Conservation (phyloP, 2,329 filamentous ascomycete genomes). For the Sordariomycetes sp. region DNA sequence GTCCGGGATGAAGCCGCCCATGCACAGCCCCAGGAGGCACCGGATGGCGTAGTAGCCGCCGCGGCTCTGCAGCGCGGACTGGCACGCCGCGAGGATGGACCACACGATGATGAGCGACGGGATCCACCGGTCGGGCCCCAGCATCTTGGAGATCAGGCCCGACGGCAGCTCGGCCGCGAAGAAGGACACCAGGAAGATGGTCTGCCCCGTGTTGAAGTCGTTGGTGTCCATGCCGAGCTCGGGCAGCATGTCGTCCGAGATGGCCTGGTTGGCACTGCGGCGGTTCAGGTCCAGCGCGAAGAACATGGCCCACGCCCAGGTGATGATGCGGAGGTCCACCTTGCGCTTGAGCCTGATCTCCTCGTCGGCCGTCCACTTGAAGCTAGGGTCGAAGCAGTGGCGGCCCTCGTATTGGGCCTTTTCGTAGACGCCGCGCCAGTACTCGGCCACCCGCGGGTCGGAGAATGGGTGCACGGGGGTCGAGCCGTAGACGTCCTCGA, state of each 20-base stretch:
- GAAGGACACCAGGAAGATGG: constrained; percentile 42
- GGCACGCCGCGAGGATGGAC: constrained; percentile 26
- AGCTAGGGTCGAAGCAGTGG: constrained; percentile 41
- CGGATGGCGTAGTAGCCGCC: constrained; percentile 28
- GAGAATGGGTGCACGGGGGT: constrained; percentile 26
- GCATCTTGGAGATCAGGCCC: constrained; percentile 42
- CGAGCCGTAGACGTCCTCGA: neutral
- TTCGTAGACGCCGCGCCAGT: constrained; percentile 43
- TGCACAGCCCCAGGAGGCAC: constrained; percentile 31
- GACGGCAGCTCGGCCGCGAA: constrained; percentile 49
- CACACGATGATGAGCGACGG: constrained; percentile 27
- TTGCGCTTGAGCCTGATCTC: constrained; percentile 34
- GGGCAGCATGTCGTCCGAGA: constrained; percentile 29
- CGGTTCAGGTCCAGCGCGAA: constrained; percentile 35
- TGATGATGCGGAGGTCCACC: constrained; percentile 15
- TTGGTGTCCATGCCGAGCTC: constrained; percentile 22
- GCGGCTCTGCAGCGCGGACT: constrained; percentile 23
- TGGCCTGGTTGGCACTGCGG: constrained; percentile 21
- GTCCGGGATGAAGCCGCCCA: constrained; percentile 40
- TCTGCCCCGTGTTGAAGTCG: constrained; percentile 43
- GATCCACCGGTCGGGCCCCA: constrained; percentile 20
- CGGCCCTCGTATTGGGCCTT: constrained; percentile 48
- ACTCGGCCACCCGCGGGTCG: constrained; percentile 36
- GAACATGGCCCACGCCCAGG: constrained; percentile 34
- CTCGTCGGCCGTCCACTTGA: constrained; percentile 33